Base-by-base conservation (phyloP, 257 asterid species). In the Craterostigma plantagineum region DNA sequence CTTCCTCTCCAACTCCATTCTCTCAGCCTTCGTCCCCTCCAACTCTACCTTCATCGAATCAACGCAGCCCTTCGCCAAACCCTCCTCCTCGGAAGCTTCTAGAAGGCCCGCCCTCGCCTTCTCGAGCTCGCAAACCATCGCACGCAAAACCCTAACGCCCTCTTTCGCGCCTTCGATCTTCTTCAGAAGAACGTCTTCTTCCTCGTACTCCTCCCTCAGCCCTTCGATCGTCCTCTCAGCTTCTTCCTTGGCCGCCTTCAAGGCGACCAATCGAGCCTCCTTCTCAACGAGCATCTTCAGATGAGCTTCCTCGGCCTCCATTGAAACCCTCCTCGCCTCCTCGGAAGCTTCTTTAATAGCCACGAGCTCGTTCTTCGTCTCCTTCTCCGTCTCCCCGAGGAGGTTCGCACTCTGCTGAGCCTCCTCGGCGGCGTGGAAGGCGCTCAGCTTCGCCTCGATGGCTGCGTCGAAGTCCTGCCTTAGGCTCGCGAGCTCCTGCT, bases 391-490 rank as follows among this genome's bases (percentile, higher is more conserved):
- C 17, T 40, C 45, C 15, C 9, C 16, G 9, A 3, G 10, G 4
- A n/a, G 5, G 16, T n/a, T 14, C 15, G 3, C 15, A 2, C 16
- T 12, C 16, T 8, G 10, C 14, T 40, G 45, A 40, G 15, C 16
- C 14, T 36, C 40, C 40, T 36, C 40, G 3, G 40, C 40, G 3
- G 11, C 14, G 3, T 12, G 40, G 4, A 36, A 36, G 16, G 16
- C 16, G 3, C 10, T 16, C 14, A 8, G n/a, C 16, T 40, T 40
- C 16, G 13, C 45, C 15, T 40, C 45, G 16, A 40, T 40, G 3
- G 45, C 45, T 4, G 45, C 45, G 16, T 40, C 45, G 16, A 40
- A 40, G 16, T 40, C 45, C 14, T 12, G 14, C 15, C 45, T 40
- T 4, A 40, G 45, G 16, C 16, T 40, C 45, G 14, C 45, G 16